These are phyloP conservation scores for Ophiostoma piceae DNA, from an alignment of 2,329 filamentous ascomycete genomes.

Conservation along the genomic window DNA sequence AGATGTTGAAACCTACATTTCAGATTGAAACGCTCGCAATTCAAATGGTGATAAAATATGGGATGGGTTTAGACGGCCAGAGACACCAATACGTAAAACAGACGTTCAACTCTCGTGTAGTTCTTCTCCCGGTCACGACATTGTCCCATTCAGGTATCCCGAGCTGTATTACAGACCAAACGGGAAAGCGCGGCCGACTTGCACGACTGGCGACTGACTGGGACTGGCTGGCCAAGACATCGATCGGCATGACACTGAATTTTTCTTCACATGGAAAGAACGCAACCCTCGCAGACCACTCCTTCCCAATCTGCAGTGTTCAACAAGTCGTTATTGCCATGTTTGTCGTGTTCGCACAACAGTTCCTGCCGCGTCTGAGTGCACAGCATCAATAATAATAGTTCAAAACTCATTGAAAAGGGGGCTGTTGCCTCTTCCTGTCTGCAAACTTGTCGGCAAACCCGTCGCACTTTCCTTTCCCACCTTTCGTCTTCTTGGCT, in stretches of 20 bases:
- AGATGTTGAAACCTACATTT: background rate
- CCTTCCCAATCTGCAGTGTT: conserved; percentile 8
- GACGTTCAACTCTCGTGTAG: background rate
- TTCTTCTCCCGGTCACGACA: conserved; percentile 7
- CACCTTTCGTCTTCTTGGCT: background rate
- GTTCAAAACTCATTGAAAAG: background rate
- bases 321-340: too few relatives aligned
- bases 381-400: background rate
- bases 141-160: background rate
- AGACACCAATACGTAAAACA: background rate
- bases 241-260: conserved; percentile 19
- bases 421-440: conserved; percentile 6
- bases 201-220: background rate
- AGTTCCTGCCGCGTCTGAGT: conserved; percentile 6
- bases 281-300: background rate
- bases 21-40: background rate
- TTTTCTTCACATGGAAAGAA: conserved; percentile 18
- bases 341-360: background rate
- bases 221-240: conserved; percentile 1
- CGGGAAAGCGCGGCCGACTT: conserved; percentile 19
- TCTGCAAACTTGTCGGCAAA: background rate
- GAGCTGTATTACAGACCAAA: conserved; percentile 15
- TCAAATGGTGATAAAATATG: background rate
- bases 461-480: background rate
- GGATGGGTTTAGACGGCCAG: background rate